Base-by-base conservation (phyloP, 140 eudicot genomes). In the Stevia rebaudiana region DNA sequence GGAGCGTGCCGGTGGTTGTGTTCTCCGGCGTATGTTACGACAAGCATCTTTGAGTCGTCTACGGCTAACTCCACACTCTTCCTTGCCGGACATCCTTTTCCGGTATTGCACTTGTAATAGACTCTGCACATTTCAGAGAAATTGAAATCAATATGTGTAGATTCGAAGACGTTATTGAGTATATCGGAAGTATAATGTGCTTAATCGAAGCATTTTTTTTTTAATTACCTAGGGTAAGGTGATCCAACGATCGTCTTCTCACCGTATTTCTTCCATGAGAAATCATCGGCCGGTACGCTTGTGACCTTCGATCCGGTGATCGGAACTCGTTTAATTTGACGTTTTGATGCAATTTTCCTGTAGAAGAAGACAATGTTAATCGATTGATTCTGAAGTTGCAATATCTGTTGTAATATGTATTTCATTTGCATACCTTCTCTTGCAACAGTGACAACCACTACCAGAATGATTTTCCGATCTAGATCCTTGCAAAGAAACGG, bases 231-330 rank as follows among this genome's bases (percentile, higher is more conserved):
- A 70, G 94, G 87, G 36, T 76, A 72, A 10, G 77, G 78, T 1
- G 96, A 78, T 51, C 96, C 94, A 47, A 67, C 68, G 65, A 78
- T 78, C 42, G 70, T 82, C 75, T 87, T 88, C 53, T 84, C 94
- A 18, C 89, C 88, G 65, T 88, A 85, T 30, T 88, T 88, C 54
- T 78, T 88, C 96, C 96, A 88, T 0, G 96, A 84, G 65, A 54
- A 85, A 74, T 85, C 84, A 49, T 87, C 95, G 8, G 82, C 69
- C 5, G 92, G 95, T 12, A 82, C 81, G 42, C 78, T 78, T 0
- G 85, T 76, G 15, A 71, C 69, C 42, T 76, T 85, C 0, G 77
- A 76, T 65, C 90, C 80, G 11, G 73, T 82, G 5, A 84, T 79
- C 39, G 84, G 85, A 13, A 83, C 80, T 72, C 86, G 37, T 59